Conservation (phyloP, 2,329 filamentous ascomycete genomes). For the Fusarium cyanostomum region DNA sequence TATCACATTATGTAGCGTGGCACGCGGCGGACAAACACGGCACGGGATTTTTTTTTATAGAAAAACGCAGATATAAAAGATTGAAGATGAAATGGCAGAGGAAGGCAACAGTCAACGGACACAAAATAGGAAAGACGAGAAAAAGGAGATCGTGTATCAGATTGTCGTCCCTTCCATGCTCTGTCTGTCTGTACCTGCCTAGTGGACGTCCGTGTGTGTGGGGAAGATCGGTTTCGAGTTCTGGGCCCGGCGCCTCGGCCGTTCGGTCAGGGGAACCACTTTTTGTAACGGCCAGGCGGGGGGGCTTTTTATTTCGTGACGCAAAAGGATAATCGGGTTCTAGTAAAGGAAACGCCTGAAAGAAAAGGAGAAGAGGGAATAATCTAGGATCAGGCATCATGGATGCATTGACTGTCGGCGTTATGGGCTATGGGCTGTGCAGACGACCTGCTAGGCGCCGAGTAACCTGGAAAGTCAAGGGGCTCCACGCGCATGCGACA, state of each 20-base stretch:
- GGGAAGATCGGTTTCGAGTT: slow-evolving; percentile 33
- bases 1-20: slow-evolving; percentile 12
- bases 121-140: neutral
- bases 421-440: neutral
- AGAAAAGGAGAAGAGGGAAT: neutral
- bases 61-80: slow-evolving; percentile 9
- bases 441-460: slow-evolving; percentile 22
- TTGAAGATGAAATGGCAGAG: neutral
- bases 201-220: slow-evolving; percentile 15
- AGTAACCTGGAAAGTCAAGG: neutral
- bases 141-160: slow-evolving; percentile 23
- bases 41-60: slow-evolving; percentile 27
- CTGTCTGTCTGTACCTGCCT: slow-evolving; percentile 4
- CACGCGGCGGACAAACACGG: slow-evolving; percentile 32
- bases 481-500: slow-evolving; percentile 34
- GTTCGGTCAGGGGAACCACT: slow-evolving; percentile 18
- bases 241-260: slow-evolving; percentile 17
- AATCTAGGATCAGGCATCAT: neutral
- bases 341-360: too few relatives aligned
- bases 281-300: slow-evolving; percentile 11
- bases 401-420: neutral
- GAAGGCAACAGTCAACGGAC: neutral
- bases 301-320: neutral
- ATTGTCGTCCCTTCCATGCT: slow-evolving; percentile 26
- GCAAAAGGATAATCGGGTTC: neutral